phyloP scores from a whole-genome alignment of 169 alveolate species.

The Ichthyophthirius multifiliis region DNA sequence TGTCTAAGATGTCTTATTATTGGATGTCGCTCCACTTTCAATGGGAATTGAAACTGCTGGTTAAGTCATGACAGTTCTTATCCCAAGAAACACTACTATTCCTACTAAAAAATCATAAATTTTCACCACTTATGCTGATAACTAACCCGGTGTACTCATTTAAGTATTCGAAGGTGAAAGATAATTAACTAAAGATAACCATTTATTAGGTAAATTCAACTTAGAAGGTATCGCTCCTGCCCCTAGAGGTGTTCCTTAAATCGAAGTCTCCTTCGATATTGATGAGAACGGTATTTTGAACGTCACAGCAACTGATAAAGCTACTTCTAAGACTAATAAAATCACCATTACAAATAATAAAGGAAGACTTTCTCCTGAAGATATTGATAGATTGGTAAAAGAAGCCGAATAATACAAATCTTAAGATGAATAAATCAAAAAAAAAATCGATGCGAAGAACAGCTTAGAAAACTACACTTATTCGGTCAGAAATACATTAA shows the following conservation, averaged over 20 bases:
- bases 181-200: slow-evolving; percentile 96
- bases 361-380: slow-evolving; percentile 94
- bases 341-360: slow-evolving; percentile 96
- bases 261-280: slow-evolving; percentile 96
- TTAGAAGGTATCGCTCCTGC: slow-evolving; percentile 97
- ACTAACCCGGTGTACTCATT: slow-evolving; percentile 95
- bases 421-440: slow-evolving; percentile 91
- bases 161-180: slow-evolving; percentile 97
- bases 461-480: slow-evolving; percentile 92
- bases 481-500: slow-evolving; percentile 90
- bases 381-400: slow-evolving; percentile 94
- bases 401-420: slow-evolving; percentile 97
- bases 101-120: slow-evolving; percentile 94
- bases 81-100: slow-evolving; percentile 93
- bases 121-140: slow-evolving; percentile 95
- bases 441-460: slow-evolving; percentile 93
- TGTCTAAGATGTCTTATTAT: slow-evolving; percentile 88
- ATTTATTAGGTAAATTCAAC: slow-evolving; percentile 95
- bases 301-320: slow-evolving; percentile 95
- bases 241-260: slow-evolving; percentile 98
- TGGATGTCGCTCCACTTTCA: slow-evolving; percentile 94
- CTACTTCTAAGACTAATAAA: slow-evolving; percentile 92
- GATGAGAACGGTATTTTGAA: slow-evolving; percentile 97
- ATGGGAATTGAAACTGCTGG: slow-evolving; percentile 96
- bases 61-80: slow-evolving; percentile 92